Conservation (phyloP, 352 stramenopile genomes). For the Globisporangium okanoganense region DNA sequence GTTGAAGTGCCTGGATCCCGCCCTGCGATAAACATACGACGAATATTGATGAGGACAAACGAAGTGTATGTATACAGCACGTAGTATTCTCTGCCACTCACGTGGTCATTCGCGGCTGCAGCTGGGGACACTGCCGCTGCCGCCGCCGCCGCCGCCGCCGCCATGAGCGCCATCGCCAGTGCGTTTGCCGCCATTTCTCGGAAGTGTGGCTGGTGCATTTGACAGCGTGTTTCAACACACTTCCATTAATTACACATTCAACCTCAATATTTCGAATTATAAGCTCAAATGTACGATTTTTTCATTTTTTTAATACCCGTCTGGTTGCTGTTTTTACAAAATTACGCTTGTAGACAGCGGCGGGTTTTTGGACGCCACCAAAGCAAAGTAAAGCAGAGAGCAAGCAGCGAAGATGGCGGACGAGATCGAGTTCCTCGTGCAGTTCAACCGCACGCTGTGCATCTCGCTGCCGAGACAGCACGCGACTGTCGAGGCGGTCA, state of each 20-base stretch:
- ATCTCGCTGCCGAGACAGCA: slow-evolving; percentile 43
- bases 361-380: neutral
- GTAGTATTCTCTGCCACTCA: no score
- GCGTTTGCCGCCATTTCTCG: neutral
- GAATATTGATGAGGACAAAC: neutral
- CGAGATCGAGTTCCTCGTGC: slow-evolving; percentile 71
- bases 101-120: neutral
- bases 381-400: neutral
- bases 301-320: no score
- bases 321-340: no score
- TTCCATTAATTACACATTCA: no score
- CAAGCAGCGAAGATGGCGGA: slow-evolving; percentile 30
- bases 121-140: neutral
- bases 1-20: neutral
- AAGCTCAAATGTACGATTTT: no score
- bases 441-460: slow-evolving; percentile 75
- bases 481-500: slow-evolving; percentile 39
- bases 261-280: no score
- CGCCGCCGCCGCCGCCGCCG: neutral
- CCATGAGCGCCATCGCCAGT: neutral
- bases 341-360: neutral
- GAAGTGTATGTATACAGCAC: neutral
- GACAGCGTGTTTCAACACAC: neutral
- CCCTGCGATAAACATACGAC: neutral
- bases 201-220: no score